Base-by-base conservation (phyloP, 345 rosid genomes). In the Toxicodendron radicans region DNA sequence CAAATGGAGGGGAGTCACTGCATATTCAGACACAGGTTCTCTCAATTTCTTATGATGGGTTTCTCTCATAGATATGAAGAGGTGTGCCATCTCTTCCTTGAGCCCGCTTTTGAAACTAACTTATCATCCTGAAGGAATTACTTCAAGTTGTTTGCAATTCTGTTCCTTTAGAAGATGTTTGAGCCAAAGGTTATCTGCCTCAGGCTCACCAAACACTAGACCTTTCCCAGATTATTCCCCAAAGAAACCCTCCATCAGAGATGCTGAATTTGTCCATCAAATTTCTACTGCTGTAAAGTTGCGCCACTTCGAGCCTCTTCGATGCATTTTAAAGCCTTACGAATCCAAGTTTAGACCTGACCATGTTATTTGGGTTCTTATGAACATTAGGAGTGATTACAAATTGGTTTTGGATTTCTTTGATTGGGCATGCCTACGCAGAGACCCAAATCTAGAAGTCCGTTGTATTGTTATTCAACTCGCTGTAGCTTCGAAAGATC, bases 211-310 rank as follows among this genome's bases (percentile, higher is more conserved):
- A 33, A 80, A 74, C 41, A 49, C 79, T 52, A 95, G 99, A 71
- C 98, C 96, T 20, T 95, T 95, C 75, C 98, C 96, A 30, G 86
- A 88, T 84, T 95, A 90, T 79, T 90, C 94, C 35, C 93, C 97
- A 0, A 92, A 91, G 86, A 90, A 88, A 68, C 88, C 96, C 63
- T 78, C 93, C 54, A 75, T 91, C 32, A 85, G 63, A 73, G 97
- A 95, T 76, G 81, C 94, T 45, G 97, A 95, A 64, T 79, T 91
- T 38, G 88, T 95, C 58, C 78, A 82, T 73, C 97, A 91, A 71
- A 86, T 95, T 79, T 85, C 92, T 43, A 85, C 83, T 66, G 85
- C 89, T 43, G 78, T 95, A 57, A 95, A 85, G 87, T 78, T 89
- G 49, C 91, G 88, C 21, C 89, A 85, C 2, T 66, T 68, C 73